Conservation (phyloP, 2,329 filamentous ascomycete species). For the Fusarium temperatum region DNA sequence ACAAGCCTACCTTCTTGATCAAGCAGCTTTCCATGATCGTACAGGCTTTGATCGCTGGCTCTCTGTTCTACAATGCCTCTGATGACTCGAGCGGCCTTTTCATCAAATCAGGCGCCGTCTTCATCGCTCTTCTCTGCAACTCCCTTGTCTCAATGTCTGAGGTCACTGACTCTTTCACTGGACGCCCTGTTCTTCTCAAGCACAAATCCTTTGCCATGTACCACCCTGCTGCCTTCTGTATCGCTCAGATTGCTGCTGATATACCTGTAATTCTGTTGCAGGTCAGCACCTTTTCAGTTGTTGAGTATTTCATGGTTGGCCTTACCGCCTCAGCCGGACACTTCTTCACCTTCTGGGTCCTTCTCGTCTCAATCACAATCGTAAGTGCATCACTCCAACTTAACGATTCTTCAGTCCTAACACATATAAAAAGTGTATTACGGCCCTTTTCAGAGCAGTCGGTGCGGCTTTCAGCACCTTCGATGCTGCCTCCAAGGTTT, state of each 20-base stretch:
- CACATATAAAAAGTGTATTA: constrained; percentile 57
- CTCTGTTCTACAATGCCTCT: constrained; percentile 73
- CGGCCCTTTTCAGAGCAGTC: constrained; percentile 64
- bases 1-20: constrained; percentile 70
- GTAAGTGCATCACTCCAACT: constrained; percentile 43
- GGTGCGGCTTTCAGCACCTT: constrained; percentile 66
- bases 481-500: constrained; percentile 67
- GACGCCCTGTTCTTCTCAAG: constrained; percentile 67
- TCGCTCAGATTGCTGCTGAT: constrained; percentile 64
- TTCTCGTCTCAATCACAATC: constrained; percentile 61
- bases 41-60: constrained; percentile 71
- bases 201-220: constrained; percentile 67
- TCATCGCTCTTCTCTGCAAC: constrained; percentile 71
- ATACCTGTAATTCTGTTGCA: constrained; percentile 67
- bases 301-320: constrained; percentile 72
- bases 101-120: constrained; percentile 69
- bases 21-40: constrained; percentile 66
- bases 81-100: constrained; percentile 68
- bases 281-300: constrained; percentile 64
- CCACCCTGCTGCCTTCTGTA: constrained; percentile 67
- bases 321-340: constrained; percentile 58
- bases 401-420: rapidly evolving
- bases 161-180: constrained; percentile 69
- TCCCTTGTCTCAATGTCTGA: constrained; percentile 71
- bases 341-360: constrained; percentile 71